Conservation (phyloP, 805 yeast species). For the Ogataea kodamae region DNA sequence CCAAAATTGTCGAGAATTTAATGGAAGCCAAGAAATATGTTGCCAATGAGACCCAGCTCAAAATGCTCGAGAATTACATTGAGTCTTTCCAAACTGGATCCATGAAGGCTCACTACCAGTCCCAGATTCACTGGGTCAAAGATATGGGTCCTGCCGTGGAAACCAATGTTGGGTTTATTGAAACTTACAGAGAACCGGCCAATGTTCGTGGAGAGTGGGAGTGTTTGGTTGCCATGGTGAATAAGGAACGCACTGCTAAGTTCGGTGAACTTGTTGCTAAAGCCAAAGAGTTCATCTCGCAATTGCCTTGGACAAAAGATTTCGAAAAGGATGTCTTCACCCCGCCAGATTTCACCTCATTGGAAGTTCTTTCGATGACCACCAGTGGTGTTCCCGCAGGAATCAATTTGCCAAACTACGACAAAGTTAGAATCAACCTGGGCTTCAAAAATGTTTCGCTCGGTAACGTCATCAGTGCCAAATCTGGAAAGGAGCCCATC, state of each 20-base stretch:
- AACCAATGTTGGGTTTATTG: slow-evolving; percentile 86
- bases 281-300: slow-evolving; percentile 60
- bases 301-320: slow-evolving; percentile 73
- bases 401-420: slow-evolving; percentile 88
- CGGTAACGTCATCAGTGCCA: slow-evolving; percentile 80
- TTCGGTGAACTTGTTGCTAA: slow-evolving; percentile 64
- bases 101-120: slow-evolving; percentile 77
- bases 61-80: slow-evolving; percentile 64
- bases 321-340: slow-evolving; percentile 83
- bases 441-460: slow-evolving; percentile 90
- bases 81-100: slow-evolving; percentile 77
- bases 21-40: slow-evolving; percentile 55
- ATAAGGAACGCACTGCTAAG: slow-evolving; percentile 79
- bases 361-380: slow-evolving; percentile 85
- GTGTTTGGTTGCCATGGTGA: slow-evolving; percentile 85
- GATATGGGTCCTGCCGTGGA: slow-evolving; percentile 77
- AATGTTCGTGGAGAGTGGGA: slow-evolving; percentile 95
- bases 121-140: slow-evolving; percentile 85
- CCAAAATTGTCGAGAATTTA: slow-evolving; percentile 52
- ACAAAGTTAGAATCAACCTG: slow-evolving; percentile 75
- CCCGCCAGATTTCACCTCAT: slow-evolving; percentile 89
- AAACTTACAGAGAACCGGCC: slow-evolving; percentile 88
- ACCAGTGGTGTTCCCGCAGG: slow-evolving; percentile 93
- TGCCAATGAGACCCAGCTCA: slow-evolving; percentile 68
- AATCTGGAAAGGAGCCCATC: slow-evolving; percentile 62